Base-by-base conservation (phyloP, 352 stramenopile species). In the Pythium oligandrum region DNA sequence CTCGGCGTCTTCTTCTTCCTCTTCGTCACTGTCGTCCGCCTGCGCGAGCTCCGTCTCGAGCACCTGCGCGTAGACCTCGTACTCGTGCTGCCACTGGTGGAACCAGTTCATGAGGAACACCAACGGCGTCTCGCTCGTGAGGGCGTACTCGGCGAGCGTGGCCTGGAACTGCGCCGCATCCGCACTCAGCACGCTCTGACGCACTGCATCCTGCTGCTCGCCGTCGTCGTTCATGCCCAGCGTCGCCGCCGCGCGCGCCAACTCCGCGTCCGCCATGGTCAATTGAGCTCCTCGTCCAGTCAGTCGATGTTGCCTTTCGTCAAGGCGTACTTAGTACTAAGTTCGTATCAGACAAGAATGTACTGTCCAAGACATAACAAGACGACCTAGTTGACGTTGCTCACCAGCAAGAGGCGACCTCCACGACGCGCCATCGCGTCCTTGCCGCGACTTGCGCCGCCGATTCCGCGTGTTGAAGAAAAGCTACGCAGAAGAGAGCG, bases 31-130 rank as follows among this genome's bases (percentile, higher is more conserved):
- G 0, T 54, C 53, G 11, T 61, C 66, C 10, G 64, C 64, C 1
- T 74, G 63, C 4, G 66, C 67, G 12, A 84, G 64, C 47, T 93
- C 75, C 2, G 73, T 64, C 35, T 86, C 80, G 7, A 88, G 48
- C 32, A 90, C 75, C 48, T 87, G 75, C 52, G 83, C 74, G 46
- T 89, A 88, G 36, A 78, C 74, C 53, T 93, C 81, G 69, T 90
- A 93, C 66, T 93, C 78, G 52, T 89, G 83, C 61, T 93, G 83
- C 83, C 83, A 93, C 51, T 71, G 78, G 68, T 93, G 78, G 61
- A 93, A 79, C 77, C 78, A 93, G 47, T 93, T 69, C 83, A 93
- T 91, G 53, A 93, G 68, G 54, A 71, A 86, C 46, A 85, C 63
- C 17, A 92, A 66, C 48, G 76, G 78, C 35, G 70, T 48, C 40